phyloP scores from a whole-genome alignment of 495 filamentous ascomycete genomes.

The Trichoderma virens region DNA sequence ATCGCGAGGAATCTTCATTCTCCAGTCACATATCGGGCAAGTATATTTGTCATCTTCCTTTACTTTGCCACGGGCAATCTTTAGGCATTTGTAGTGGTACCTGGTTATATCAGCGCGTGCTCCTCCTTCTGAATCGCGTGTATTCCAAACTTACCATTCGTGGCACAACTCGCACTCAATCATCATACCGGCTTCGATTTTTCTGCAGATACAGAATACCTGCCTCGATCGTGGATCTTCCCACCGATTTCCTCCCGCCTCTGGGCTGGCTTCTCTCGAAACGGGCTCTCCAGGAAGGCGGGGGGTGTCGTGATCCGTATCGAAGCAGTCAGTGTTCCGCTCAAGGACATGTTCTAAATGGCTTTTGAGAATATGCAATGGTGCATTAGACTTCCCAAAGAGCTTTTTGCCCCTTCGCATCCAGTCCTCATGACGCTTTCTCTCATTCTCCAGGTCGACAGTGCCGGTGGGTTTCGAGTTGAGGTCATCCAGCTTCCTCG shows the following conservation, averaged over 20 bases:
- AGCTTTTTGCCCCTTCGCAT: constrained; percentile 98
- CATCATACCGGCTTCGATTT: constrained; percentile 95
- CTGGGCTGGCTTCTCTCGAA: constrained; percentile 75
- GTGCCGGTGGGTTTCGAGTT: constrained; percentile 89
- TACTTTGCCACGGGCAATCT: constrained; percentile 94
- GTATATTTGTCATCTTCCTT: constrained; percentile 99
- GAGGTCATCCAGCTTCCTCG: constrained; percentile 76
- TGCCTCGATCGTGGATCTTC: constrained; percentile 53
- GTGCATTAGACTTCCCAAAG: constrained; percentile 97
- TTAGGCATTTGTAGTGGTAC: constrained; percentile 98
- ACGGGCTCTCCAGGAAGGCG: constrained; percentile 85
- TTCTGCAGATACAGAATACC: constrained; percentile 95
- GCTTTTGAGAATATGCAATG: constrained; percentile 82
- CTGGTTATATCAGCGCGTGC: constrained; percentile 30
- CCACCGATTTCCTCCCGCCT: constrained; percentile 45
- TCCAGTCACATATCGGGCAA: constrained; percentile 96
- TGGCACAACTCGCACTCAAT: constrained; percentile 98
- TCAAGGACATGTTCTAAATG: constrained; percentile 93
- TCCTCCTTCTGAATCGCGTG: neutral
- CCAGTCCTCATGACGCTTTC: constrained; percentile 97
- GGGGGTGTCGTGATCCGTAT: constrained; percentile 75
- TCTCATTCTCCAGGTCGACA: constrained; percentile 87
- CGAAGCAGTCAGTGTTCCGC: constrained; percentile 85
- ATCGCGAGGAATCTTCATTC: constrained; percentile 97
- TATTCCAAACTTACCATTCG: constrained; percentile 66